Base-by-base conservation (phyloP, 2,329 filamentous ascomycete genomes). In the Botrytis tulipae region DNA sequence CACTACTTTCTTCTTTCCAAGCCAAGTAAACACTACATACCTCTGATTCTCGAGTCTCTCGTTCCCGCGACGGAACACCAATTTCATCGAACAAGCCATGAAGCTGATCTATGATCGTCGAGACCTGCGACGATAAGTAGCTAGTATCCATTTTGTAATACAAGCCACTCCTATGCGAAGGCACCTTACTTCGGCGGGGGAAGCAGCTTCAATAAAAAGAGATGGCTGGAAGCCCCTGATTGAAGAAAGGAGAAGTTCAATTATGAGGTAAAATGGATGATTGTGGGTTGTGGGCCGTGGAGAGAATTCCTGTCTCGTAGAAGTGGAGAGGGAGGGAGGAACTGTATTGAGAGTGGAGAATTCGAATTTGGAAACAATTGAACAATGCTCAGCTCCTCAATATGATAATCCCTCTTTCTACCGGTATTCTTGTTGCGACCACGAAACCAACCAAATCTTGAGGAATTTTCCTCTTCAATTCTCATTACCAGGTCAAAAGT, bases 11-110 rank as follows among this genome's bases (percentile, higher is more conserved):
- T 35, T 61, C 42, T 37, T 20, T 20, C 54, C 25, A 46, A 60
- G 54, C 54, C 54, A 70, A 60, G 68, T 51, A 42, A 61, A 44
- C 35, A 74, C 74, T 69, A 80, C 87, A 80, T 85, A 97, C 95
- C 90, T 98, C 94, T 81, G 93, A 89, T 82, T 98, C 95, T 80
- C 96, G 89, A 68, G 89, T 87, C 81, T 98, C 94, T 80, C 96
- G 92, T 83, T 98, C 96, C 90, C 97, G 94, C 80, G 86, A 90
- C 42, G 95, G 90, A n/a, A 99, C 93, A 74, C 96, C 96, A 80
- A 99, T 99, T 82, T 99, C 95, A 82, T 99, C 96, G 81, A 98
- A 99, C 73, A 98, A 89, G 77, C 92, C 93, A 84, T 98, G 95
- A 75, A 99, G 88, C 84, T 98, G 94, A 83, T 90, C 90, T 82